Evolutionary conservation across 2,329 filamentous ascomycete species (phyloP), one percentile per base, ranked within the genome.

Genomic region (Fusarium palustre): DNA sequence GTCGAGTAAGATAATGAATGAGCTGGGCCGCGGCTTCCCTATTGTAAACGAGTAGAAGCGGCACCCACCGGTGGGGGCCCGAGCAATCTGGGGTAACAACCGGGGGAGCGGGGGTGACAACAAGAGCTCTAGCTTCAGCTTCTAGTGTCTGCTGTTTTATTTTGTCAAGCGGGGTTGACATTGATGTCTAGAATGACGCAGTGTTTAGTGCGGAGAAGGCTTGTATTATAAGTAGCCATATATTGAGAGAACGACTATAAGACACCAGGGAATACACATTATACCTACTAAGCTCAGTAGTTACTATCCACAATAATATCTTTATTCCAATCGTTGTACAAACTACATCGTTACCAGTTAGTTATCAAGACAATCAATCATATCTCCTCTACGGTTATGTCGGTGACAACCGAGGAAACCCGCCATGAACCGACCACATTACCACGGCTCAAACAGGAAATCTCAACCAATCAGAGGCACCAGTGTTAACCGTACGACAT

Each of bases 361-460:
- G 28, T 11, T 30, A 11, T 30, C 28, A 13, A 31, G 9, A 41
- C 7, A 38, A 16, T 25, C 7, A 38, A 16, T 25, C 7, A 13
- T 4, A 15, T 16, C 2, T 39, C 34, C 18, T 48, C 50, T 33
- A 56, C 62, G 48, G 61, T 54, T 65, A 57, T 57, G 45, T 45
- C 36, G 15, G 39, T 24, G 45, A 76, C 58, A 79, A 76, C 77
- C 77, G 77, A 79, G 73, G 71, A 71, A 76, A 79, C 73, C 77
- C 77, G 77, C 66, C 53, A 59, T 41, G 66, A 71, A 70, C 71
- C 75, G 71, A 70, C 46, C 20, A 28, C 24, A 67, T 41, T 62
- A 48, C 66, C 66, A 69, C 66, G 66, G 66, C 66, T 58, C 46
- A 61, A 60, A 46, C 22, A 20, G 2, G 5, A n/a, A 15, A 41